Percentiles rank a stretch among this genome's conserved stretches.
Conservation (phyloP, 495 filamentous ascomycete genomes). For the Bacidia gigantensis region DNA sequence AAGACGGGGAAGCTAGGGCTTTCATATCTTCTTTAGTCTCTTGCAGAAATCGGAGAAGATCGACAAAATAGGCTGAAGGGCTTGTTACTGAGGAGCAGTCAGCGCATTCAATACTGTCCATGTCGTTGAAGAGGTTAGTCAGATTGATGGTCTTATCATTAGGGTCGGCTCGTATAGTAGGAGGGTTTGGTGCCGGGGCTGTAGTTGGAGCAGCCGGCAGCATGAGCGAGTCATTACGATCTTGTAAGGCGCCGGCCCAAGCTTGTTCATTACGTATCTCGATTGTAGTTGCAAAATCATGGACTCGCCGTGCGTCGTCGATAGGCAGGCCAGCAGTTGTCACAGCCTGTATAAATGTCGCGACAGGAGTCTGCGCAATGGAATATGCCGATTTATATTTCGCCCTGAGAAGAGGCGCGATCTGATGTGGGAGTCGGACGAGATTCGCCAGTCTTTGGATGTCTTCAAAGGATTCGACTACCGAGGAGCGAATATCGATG, state of each 20-base stretch:
- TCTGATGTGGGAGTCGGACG: not conserved
- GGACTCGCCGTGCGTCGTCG: not conserved
- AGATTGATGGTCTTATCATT: not conserved
- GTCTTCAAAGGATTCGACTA: not conserved
- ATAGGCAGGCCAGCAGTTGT: not conserved
- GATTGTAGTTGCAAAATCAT: not conserved
- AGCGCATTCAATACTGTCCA: not conserved
- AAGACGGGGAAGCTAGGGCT: too few relatives aligned
- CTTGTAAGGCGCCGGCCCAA: not conserved
- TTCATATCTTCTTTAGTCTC: not conserved
- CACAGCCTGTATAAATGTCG: not conserved
- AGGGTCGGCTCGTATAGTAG: not conserved
- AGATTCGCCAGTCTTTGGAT: not conserved
- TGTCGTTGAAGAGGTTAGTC: not conserved
- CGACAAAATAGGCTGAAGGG: not conserved
- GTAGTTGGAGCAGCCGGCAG: not conserved
- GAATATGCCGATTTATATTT: not conserved
- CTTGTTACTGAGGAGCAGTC: not conserved
- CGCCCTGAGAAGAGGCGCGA: not conserved
- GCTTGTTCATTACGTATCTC: not conserved
- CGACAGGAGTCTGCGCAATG: not conserved
- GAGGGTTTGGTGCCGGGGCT: not conserved
- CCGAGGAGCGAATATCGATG: not conserved
- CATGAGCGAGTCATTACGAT: not conserved
- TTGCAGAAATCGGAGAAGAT: not conserved